phyloP scores from a whole-genome alignment of 352 stramenopile species.

The Pilasporangium apinafurcum region DNA sequence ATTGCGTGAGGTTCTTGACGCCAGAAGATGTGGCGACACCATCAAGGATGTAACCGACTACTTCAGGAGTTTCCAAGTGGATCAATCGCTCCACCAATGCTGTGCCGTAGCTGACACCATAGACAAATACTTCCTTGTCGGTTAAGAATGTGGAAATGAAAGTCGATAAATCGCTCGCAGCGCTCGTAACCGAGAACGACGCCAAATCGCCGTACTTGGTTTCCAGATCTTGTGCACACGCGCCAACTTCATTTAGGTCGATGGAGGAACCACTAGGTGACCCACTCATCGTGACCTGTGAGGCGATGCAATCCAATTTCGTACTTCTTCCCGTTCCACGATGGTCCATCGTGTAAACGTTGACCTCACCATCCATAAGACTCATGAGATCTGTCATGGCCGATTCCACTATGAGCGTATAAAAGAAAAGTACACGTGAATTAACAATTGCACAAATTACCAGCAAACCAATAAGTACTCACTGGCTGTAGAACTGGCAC shows the following conservation, averaged over 20 bases:
- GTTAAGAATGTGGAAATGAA: constrained; percentile 13
- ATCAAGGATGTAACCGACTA: constrained; percentile 50
- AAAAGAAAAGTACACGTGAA: too few relatives aligned
- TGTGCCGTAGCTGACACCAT: constrained; percentile 49
- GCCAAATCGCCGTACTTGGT: constrained; percentile 27
- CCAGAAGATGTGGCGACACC: constrained; percentile 32
- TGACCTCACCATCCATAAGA: constrained; percentile 20
- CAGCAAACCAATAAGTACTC: too few relatives aligned
- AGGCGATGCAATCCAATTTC: constrained; percentile 29
- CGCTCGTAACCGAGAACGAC: constrained; percentile 41
- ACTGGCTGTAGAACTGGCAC: constrained; percentile 27
- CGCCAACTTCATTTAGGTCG: constrained; percentile 12
- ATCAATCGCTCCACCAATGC: constrained; percentile 38
- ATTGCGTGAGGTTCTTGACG: constrained; percentile 13
- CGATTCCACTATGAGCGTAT: constrained; percentile 37
- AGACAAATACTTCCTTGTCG: constrained; percentile 13
- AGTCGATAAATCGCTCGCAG: constrained; percentile 22
- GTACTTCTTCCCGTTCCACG: constrained; percentile 39
- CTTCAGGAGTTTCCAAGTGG: constrained; percentile 22
- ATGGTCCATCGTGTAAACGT: constrained; percentile 56
- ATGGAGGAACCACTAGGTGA: constrained; percentile 17
- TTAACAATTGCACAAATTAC: too few relatives aligned
- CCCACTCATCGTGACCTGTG: constrained; percentile 23
- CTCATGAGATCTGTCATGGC: constrained; percentile 20
- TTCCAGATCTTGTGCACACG: constrained; percentile 27